A percentile compares a stretch with the other conserved stretches of the same genome.
Conservation (phyloP, 257 asterid genomes). For the Petunia secreta region DNA sequence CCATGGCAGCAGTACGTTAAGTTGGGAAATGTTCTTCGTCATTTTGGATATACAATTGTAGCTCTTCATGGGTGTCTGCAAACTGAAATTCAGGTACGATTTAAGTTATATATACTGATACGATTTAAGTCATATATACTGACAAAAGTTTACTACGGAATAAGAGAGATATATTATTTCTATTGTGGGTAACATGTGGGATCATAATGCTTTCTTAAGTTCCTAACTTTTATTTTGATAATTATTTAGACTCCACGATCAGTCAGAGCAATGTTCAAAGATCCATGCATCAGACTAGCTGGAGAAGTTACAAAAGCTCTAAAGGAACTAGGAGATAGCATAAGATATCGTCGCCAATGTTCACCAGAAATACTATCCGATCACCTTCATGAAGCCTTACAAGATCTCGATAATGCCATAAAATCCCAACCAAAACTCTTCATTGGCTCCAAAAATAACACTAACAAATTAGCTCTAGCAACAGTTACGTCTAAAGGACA, state of each 20-base stretch:
- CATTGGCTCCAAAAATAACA: conserved; percentile 47
- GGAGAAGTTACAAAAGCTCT: conserved; percentile 80
- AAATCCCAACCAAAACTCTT: conserved; percentile 82
- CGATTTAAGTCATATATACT: too few relatives aligned
- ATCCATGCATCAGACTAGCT: conserved; percentile 76
- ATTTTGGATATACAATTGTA: conserved; percentile 85
- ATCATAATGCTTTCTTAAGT: not conserved
- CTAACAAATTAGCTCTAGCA: conserved; percentile 54
- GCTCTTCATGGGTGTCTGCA: conserved; percentile 96
- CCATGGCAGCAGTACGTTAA: conserved; percentile 90
- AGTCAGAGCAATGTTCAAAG: conserved; percentile 73
- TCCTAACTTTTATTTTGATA: not conserved
- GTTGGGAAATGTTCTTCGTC: conserved; percentile 84
- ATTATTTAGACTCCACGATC: conserved; percentile 70
- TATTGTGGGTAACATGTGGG: too few relatives aligned
- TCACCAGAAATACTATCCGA: conserved; percentile 90
- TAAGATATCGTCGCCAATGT: conserved; percentile 72
- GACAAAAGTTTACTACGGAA: too few relatives aligned
- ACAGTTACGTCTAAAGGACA: conserved; percentile 36
- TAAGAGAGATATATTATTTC: too few relatives aligned
- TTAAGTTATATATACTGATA: too few relatives aligned
- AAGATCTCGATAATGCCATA: conserved; percentile 75
- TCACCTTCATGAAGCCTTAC: conserved; percentile 88
- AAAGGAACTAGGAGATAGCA: conserved; percentile 74
- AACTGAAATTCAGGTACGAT: conserved; percentile 81